phyloP scores from a whole-genome alignment of 139 green algal genomes.

The Gonium pectorale region DNA sequence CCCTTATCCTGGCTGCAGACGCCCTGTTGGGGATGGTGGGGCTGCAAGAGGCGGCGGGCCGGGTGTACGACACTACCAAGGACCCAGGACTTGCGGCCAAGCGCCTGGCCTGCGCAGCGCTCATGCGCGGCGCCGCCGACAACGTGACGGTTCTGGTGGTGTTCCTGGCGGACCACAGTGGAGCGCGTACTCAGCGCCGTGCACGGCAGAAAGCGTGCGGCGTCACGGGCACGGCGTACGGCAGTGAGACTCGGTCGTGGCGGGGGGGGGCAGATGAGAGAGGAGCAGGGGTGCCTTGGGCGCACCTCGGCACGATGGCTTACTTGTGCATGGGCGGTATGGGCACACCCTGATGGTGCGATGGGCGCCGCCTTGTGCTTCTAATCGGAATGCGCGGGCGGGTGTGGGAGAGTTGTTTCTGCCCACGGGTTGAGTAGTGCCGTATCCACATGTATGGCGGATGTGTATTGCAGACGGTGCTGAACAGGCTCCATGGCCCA shows the following conservation, averaged over 20 bases:
- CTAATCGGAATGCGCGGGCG: too few relatives aligned
- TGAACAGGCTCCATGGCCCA: too few relatives aligned
- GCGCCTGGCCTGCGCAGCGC: conserved; percentile 83
- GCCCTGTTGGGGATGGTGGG: conserved; percentile 90
- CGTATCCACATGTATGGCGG: too few relatives aligned
- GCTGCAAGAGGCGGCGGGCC: conserved; percentile 78
- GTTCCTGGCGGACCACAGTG: conserved; percentile 76
- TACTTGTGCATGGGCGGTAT: too few relatives aligned
- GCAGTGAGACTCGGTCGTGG: neutral
- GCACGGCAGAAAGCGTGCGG: neutral
- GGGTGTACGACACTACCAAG: conserved; percentile 89
- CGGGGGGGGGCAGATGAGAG: too few relatives aligned
- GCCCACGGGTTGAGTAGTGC: too few relatives aligned
- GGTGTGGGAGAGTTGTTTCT: too few relatives aligned
- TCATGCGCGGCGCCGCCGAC: conserved; percentile 79
- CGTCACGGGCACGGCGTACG: conserved; percentile 19
- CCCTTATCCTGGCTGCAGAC: conserved; percentile 89
- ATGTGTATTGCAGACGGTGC: too few relatives aligned
- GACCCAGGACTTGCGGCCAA: conserved; percentile 80
- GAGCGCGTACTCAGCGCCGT: conserved; percentile 60
- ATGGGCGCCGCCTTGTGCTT: too few relatives aligned
- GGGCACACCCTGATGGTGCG: too few relatives aligned
- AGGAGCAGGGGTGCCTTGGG: too few relatives aligned
- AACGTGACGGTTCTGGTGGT: conserved; percentile 88
- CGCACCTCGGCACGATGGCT: too few relatives aligned